Conservation (phyloP, 73 alveolate species). For the Paramecium primaurelia region DNA sequence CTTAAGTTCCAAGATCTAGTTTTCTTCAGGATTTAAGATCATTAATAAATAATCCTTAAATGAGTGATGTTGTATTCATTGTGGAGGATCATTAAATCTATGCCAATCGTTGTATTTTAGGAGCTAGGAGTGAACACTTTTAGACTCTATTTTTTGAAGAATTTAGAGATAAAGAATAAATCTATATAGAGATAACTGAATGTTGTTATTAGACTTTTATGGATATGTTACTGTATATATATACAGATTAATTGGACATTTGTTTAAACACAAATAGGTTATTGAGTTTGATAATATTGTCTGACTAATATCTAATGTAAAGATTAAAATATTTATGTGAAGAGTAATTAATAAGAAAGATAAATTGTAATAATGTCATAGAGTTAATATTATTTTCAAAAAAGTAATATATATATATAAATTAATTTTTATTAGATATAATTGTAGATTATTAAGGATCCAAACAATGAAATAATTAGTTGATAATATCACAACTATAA, state of each 20-base stretch:
- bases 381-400: constrained; percentile 47
- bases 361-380: constrained; percentile 28
- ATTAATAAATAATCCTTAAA: constrained; percentile 37
- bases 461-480: constrained; percentile 20
- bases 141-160: constrained; percentile 44
- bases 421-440: neutral
- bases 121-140: constrained; percentile 55
- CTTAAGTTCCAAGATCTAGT: constrained; percentile 52
- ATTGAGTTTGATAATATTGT: neutral
- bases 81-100: constrained; percentile 51
- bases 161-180: constrained; percentile 11
- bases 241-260: constrained; percentile 41
- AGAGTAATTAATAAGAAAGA: constrained; percentile 36
- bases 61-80: constrained; percentile 59
- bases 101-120: constrained; percentile 50
- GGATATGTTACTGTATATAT: constrained; percentile 36
- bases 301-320: constrained; percentile 45
- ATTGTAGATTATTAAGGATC: neutral
- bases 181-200: constrained; percentile 9
- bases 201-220: constrained; percentile 14
- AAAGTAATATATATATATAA: neutral
- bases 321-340: constrained; percentile 56
- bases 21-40: neutral
- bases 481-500: neutral
- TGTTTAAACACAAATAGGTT: neutral